Evolutionary conservation across 352 stramenopile species (phyloP), one percentile per base, ranked within the genome.

Genomic region (Aphanomyces invadans): DNA sequence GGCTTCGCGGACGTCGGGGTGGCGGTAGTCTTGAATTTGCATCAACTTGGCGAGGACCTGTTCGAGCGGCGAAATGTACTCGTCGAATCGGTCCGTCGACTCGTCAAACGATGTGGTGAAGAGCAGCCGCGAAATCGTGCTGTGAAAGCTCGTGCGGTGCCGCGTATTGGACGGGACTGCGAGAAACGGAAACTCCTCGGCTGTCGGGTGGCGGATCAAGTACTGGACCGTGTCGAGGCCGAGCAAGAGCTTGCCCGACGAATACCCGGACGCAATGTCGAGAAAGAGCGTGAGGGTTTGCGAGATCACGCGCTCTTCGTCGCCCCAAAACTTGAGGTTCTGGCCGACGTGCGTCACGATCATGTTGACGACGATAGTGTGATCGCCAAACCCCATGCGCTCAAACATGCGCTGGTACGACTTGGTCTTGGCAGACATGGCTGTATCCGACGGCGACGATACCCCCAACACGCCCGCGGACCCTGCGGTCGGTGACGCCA

Each of bases 271-370:
- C 15, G 95, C 92, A 74, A 99, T 97, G 73, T 99, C 96, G 48
- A 98, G 95, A 59, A 99, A 97, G 1, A 99, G 81, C 61, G 95
- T 85, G 29, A 99, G 78, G 15, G 96, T 99, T 70, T 97, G 97
- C 71, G 78, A 88, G 71, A 99, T 90, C 66, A 99, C 89, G 54
- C 98, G 89, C 70, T 98, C 80, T 25, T 97, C 86, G 60, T 98
- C 88, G 23, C 92, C 92, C 96, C 96, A 99, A 70, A 97, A 98
- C 80, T 99, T 99, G 26, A 99, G 83, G 76, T 99, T 99, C 74
- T 98, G 99, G 70, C 95, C 95, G 62, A 99, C 89, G 80, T 99
- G 99, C 33, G 93, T 98, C 28, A 99, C 90, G 70, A 99, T 98
- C 70, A 98, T 96, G 77, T 98, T 98, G 61, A 98, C 95, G 21